Evolutionary conservation across 2,329 filamentous ascomycete genomes (phyloP).

Genomic region (Fusarium burgessii): DNA sequence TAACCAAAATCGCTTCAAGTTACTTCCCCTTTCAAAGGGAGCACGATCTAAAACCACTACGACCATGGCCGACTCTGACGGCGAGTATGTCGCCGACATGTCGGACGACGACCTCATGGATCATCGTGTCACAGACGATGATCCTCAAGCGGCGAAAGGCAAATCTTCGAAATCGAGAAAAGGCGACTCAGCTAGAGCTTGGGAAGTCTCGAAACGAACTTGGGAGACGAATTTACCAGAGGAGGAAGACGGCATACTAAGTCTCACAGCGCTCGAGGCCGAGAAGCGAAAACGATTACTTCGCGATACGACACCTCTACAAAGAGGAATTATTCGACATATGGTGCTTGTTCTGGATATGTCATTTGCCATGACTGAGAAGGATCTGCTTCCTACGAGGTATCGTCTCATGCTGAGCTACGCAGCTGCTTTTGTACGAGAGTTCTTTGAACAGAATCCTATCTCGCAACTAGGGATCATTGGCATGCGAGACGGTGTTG

Average conservation of each 20-base stretch:
- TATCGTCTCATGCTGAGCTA: slow-evolving; percentile 86
- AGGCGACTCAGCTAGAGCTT: slow-evolving; percentile 65
- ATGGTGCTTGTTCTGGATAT: slow-evolving; percentile 91
- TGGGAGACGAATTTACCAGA: slow-evolving; percentile 76
- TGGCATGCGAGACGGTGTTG: slow-evolving; percentile 92
- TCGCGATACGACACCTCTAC: slow-evolving; percentile 93
- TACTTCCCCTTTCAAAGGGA: not conserved
- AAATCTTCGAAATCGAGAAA: slow-evolving; percentile 49
- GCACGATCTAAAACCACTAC: not conserved
- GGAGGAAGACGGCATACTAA: slow-evolving; percentile 84
- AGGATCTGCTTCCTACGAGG: slow-evolving; percentile 90
- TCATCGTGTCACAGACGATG: slow-evolving; percentile 59
- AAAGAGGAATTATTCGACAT: slow-evolving; percentile 98
- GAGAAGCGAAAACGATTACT: slow-evolving; percentile 84
- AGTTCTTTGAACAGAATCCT: slow-evolving; percentile 98
- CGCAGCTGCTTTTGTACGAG: slow-evolving; percentile 86
- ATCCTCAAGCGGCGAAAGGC: slow-evolving; percentile 47
- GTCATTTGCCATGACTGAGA: slow-evolving; percentile 93
- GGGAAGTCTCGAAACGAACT: slow-evolving; percentile 74
- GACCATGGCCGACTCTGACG: slow-evolving; percentile 78
- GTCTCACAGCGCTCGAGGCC: slow-evolving; percentile 82
- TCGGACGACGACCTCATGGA: slow-evolving; percentile 74
- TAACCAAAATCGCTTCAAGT: not conserved
- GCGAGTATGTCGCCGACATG: slow-evolving; percentile 73
- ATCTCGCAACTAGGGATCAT: slow-evolving; percentile 95